Evolutionary conservation across 2,329 filamentous ascomycete species (phyloP).

Genomic region (Penicillium sp.): DNA sequence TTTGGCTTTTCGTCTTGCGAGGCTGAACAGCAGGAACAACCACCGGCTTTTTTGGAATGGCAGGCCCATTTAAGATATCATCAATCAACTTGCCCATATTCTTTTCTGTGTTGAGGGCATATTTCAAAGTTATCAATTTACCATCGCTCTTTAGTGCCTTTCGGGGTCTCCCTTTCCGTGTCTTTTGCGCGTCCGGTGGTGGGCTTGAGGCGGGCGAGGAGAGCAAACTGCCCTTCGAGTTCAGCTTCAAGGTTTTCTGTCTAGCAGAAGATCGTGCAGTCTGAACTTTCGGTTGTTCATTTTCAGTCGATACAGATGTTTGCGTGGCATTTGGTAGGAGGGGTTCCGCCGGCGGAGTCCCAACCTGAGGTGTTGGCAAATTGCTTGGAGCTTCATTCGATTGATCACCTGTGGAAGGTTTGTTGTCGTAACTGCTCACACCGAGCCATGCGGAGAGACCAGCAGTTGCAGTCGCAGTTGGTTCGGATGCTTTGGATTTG

Average conservation of each 20-base stretch:
- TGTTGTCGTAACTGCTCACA: background rate
- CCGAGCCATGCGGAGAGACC: slow-evolving; percentile 21
- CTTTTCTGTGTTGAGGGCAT: slow-evolving; percentile 54
- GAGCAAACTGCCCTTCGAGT: slow-evolving; percentile 46
- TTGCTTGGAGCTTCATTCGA: background rate
- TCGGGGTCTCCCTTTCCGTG: slow-evolving; percentile 31
- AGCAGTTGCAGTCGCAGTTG: slow-evolving; percentile 5
- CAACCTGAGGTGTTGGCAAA: background rate
- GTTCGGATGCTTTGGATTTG: slow-evolving; percentile 12
- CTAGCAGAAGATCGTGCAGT: slow-evolving; percentile 39
- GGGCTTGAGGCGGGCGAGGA: slow-evolving; percentile 35
- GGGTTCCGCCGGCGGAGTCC: slow-evolving; percentile 2
- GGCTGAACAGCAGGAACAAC: slow-evolving; percentile 8
- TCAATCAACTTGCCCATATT: slow-evolving; percentile 63
- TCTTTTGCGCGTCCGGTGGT: slow-evolving; percentile 17
- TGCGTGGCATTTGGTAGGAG: background rate
- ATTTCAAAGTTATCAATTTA: slow-evolving; percentile 58
- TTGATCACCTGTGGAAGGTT: background rate
- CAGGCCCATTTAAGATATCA: slow-evolving; percentile 56
- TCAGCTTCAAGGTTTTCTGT: slow-evolving; percentile 51
- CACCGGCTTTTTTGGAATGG: slow-evolving; percentile 23
- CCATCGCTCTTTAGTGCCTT: slow-evolving; percentile 31
- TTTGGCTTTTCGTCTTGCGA: slow-evolving; percentile 19
- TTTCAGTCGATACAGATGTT: background rate
- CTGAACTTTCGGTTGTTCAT: background rate